phyloP scores from a whole-genome alignment of 2,329 filamentous ascomycete species.

The Talaromyces piceae region DNA sequence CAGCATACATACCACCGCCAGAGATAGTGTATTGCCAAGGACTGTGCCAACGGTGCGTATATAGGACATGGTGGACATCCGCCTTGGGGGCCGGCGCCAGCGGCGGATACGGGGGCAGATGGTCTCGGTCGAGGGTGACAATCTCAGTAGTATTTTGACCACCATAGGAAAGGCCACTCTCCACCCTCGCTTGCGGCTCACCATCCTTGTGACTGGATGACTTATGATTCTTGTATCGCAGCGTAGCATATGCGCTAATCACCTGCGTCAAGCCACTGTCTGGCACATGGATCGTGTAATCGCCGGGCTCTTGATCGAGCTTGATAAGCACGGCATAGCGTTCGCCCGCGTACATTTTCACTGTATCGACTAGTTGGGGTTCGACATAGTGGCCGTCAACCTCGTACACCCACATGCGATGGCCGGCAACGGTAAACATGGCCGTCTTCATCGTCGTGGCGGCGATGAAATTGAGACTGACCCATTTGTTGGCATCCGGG shows the following conservation, averaged over 20 bases:
- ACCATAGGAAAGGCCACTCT: constrained; percentile 39
- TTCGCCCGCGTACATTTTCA: constrained; percentile 30
- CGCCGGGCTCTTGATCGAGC: constrained; percentile 37
- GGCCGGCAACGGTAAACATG: constrained; percentile 37
- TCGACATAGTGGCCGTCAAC: constrained; percentile 39
- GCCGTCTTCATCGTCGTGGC: constrained; percentile 24
- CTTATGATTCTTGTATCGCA: constrained; percentile 40
- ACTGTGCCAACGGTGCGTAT: constrained; percentile 20
- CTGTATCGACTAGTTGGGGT: constrained; percentile 29
- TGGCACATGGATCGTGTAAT: constrained; percentile 50
- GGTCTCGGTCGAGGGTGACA: constrained; percentile 39
- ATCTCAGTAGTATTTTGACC: constrained; percentile 37
- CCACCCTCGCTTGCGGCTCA: constrained; percentile 5
- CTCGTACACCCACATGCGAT: constrained; percentile 38
- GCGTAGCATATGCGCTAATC: constrained; percentile 45
- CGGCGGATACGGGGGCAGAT: constrained; percentile 43
- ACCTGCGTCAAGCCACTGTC: constrained; percentile 47
- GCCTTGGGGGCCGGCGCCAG: constrained; percentile 35
- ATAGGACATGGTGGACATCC: constrained; percentile 40
- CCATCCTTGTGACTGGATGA: constrained; percentile 8
- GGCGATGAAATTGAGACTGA: constrained; percentile 33
- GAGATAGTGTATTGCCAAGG: constrained; percentile 46
- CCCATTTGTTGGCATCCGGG: constrained; percentile 21
- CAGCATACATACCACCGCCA: constrained; percentile 37
- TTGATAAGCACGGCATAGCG: constrained; percentile 36